Evolutionary conservation across 2,329 filamentous ascomycete genomes (phyloP), one percentile per base, ranked within the genome.

Genomic region (Pleomassaria siparia): DNA sequence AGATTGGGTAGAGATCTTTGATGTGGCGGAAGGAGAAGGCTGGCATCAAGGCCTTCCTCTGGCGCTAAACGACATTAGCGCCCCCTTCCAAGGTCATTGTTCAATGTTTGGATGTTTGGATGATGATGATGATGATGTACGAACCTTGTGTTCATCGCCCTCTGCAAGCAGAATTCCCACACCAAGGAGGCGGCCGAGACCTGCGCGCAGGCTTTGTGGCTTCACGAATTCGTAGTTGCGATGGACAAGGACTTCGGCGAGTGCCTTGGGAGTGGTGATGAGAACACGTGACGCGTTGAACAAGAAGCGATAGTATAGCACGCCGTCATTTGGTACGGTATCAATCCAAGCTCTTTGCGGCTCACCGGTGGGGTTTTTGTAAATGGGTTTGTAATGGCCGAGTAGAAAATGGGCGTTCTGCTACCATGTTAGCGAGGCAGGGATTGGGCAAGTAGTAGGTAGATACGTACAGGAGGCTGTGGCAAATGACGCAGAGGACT

Each of bases 121-220:
- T n/a, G n/a, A n/a, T n/a, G n/a, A n/a, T n/a, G n/a, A n/a, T n/a
- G n/a, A n/a, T n/a, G n/a, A n/a, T n/a, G n/a, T 16, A 42, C 56
- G 28, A 59, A 82, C 75, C 73, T 87, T 94, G 70, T 96, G 92
- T 61, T 91, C 88, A 11, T 95, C 88, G n/a, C 91, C 91, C 70
- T 96, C 91, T 2, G 89, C 88, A 10, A 96, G 75, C 29, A 96
- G 72, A 12, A 92, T 74, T 9, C 88, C 88, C 11, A 85, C 72
- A 9, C 89, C 87, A 11, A 92, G 75, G 21, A 91, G 75, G 18
- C 82, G 77, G 4, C 79, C 81, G 3, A 92, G 72, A 1, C 78
- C 76, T 35, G 71, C 71, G 26, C 81, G 63, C n/a, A 79, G 51
- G 3, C 72, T 66, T 9, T 44, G 45, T 0, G 76, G 76, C 60